These are phyloP conservation scores for Tolypocladium tundrense DNA, from an alignment of 2,329 filamentous ascomycete genomes.

Conservation along the genomic window DNA sequence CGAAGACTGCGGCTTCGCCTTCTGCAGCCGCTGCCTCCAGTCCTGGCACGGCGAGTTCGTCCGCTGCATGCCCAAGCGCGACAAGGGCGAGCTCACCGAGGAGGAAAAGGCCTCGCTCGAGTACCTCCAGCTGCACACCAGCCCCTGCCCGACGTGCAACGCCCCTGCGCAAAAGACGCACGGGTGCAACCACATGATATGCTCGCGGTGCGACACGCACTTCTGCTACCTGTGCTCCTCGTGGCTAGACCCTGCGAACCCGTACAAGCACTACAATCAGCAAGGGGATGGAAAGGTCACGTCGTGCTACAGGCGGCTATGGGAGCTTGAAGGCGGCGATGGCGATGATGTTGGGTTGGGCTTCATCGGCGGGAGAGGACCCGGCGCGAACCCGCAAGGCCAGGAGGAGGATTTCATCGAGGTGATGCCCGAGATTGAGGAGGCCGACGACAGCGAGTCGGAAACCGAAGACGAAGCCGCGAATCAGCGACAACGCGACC, in stretches of 20 bases:
- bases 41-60: conserved; percentile 90
- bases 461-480: conserved; percentile 11
- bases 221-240: conserved; percentile 90
- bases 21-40: conserved; percentile 59
- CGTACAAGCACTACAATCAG: conserved; percentile 82
- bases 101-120: conserved; percentile 82
- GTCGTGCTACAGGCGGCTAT: conserved; percentile 73
- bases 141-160: conserved; percentile 79
- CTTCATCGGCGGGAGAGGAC: conserved; percentile 27
- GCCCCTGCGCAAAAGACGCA: conserved; percentile 81
- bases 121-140: conserved; percentile 72
- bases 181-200: conserved; percentile 96
- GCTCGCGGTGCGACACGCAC: conserved; percentile 78
- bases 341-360: conserved; percentile 40
- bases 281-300: conserved; percentile 39
- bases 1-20: conserved; percentile 81
- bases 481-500: conserved; percentile 15
- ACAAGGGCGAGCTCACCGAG: conserved; percentile 60
- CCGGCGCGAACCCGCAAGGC: not conserved
- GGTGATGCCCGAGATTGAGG: conserved; percentile 13
- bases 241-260: conserved; percentile 75
- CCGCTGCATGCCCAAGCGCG: conserved; percentile 56
- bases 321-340: conserved; percentile 82
- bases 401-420: not conserved
- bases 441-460: conserved; percentile 19